Conservation (phyloP, 2,329 filamentous ascomycete species). For the Aspergillus piperis region DNA sequence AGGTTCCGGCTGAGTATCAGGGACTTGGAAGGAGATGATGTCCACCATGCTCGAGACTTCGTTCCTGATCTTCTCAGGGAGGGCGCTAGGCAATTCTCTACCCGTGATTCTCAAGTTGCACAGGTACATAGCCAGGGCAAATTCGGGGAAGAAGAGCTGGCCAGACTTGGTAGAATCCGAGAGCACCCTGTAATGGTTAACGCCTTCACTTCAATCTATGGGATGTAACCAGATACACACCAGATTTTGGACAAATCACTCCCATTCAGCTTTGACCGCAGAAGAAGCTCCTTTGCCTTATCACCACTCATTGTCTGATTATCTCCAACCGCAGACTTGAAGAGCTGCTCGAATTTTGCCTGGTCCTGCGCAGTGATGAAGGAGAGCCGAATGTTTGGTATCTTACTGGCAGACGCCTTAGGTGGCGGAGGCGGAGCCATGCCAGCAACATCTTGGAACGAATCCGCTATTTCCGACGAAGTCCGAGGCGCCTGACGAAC, state of each 20-base stretch:
- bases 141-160: slow-evolving; percentile 95
- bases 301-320: slow-evolving; percentile 85
- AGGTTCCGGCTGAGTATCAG: slow-evolving; percentile 65
- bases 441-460: slow-evolving; percentile 54
- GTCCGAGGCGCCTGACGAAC: slow-evolving; percentile 61
- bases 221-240: slow-evolving; percentile 51
- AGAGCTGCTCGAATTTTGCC: slow-evolving; percentile 94
- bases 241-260: slow-evolving; percentile 90
- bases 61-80: slow-evolving; percentile 88
- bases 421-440: slow-evolving; percentile 64
- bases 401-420: slow-evolving; percentile 64
- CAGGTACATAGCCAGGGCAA: slow-evolving; percentile 96
- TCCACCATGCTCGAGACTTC: slow-evolving; percentile 99
- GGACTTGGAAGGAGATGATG: slow-evolving; percentile 93
- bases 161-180: slow-evolving; percentile 96
- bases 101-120: slow-evolving; percentile 92
- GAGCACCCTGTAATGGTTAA: slow-evolving; percentile 64
- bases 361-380: slow-evolving; percentile 97
- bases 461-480: slow-evolving; percentile 65
- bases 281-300: slow-evolving; percentile 82
- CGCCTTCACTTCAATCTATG: background rate
- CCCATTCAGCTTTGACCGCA: slow-evolving; percentile 85
- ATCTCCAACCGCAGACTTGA: slow-evolving; percentile 90
- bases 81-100: slow-evolving; percentile 70
- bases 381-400: slow-evolving; percentile 89